These are phyloP conservation scores for Baeospora myosura DNA, from an alignment of 1,284 basidiomycete genomes.

Conservation along the genomic window DNA sequence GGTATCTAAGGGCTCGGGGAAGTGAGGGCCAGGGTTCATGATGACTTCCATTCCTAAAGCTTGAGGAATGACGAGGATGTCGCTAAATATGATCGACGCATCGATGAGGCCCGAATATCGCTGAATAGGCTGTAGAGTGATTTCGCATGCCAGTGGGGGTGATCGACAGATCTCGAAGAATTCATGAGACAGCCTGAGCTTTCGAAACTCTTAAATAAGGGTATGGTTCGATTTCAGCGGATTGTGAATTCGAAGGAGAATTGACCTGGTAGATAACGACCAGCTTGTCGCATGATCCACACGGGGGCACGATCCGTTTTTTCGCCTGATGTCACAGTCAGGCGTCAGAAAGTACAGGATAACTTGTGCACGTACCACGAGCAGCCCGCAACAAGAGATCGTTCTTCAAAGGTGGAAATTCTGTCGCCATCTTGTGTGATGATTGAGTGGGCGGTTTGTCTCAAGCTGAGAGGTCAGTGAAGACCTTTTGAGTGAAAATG, in stretches of 20 bases:
- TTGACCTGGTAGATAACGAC: constrained; percentile 87
- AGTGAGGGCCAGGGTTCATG: constrained; percentile 88
- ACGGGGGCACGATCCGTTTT: constrained; percentile 89
- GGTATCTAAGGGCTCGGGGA: constrained; percentile 75
- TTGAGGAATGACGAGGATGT: constrained; percentile 94
- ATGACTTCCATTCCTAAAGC: constrained; percentile 91
- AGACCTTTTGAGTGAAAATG: no score
- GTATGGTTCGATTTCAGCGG: constrained; percentile 4
- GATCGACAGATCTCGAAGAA: constrained; percentile 94
- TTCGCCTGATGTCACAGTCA: constrained; percentile 48
- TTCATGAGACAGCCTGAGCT: constrained; percentile 75
- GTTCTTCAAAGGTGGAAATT: constrained; percentile 78
- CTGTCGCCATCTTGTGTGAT: constrained; percentile 21
- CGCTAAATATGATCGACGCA: constrained; percentile 93
- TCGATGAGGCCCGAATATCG: constrained; percentile 81
- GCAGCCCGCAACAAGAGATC: constrained; percentile 89
- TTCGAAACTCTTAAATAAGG: constrained; percentile 66
- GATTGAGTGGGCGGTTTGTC: not conserved
- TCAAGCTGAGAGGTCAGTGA: no score
- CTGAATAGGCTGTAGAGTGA: constrained; percentile 89
- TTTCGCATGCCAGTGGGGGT: constrained; percentile 75
- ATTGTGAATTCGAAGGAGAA: not conserved
- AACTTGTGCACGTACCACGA: constrained; percentile 39
- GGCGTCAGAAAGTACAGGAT: constrained; percentile 2
- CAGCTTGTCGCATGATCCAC: constrained; percentile 99